Percentiles rank a stretch among this genome's conserved stretches.
Conservation (phyloP, 208 protist genomes). For the Phytomonas serpens region DNA sequence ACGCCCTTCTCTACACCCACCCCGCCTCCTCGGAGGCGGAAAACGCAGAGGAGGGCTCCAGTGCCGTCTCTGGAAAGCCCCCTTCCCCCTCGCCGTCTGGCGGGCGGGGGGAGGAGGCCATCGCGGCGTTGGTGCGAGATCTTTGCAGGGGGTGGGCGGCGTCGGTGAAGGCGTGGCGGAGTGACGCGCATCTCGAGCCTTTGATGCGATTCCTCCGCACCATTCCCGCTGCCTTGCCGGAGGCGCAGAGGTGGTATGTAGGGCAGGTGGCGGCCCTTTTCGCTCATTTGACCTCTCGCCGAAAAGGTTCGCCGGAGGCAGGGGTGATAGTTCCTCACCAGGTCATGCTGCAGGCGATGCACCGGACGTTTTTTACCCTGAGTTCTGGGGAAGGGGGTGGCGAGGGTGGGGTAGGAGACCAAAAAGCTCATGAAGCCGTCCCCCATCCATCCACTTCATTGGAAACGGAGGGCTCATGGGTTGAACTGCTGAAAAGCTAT, state of each 20-base stretch:
- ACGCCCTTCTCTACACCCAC: conserved; percentile 30
- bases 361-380: background rate
- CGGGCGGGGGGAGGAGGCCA: background rate
- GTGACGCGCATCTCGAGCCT: background rate
- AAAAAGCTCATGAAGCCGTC: background rate
- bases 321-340: background rate
- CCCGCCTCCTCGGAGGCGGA: conserved; percentile 1
- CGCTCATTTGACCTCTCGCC: background rate
- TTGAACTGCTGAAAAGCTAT: background rate
- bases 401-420: background rate
- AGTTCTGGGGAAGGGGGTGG: background rate
- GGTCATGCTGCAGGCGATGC: background rate
- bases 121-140: conserved; percentile 3
- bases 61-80: background rate
- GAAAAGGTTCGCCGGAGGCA: background rate
- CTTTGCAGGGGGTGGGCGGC: conserved; percentile 8
- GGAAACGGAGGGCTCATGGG: background rate
- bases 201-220: conserved; percentile 12
- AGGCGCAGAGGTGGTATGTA: background rate
- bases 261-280: background rate
- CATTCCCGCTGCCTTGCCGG: background rate
- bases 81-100: background rate
- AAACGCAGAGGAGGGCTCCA: background rate
- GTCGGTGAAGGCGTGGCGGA: background rate
- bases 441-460: background rate